Evolutionary conservation across 116 monocot species (phyloP).

Genomic region (Papilionanthe hybrid): DNA sequence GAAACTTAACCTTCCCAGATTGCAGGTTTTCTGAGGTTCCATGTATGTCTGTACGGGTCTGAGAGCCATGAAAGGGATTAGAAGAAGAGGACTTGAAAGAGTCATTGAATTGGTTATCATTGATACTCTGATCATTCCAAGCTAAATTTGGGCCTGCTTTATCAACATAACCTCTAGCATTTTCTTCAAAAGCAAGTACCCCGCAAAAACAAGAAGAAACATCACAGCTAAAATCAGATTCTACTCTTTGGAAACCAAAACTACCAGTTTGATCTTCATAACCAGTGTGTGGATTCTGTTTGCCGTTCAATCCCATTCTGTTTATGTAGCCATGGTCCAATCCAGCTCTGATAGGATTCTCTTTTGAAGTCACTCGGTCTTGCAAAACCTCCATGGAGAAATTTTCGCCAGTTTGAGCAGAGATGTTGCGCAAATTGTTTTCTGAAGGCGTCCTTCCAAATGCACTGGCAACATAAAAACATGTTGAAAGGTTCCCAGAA

Average conservation of each 20-base stretch:
- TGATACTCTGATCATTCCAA: constrained; percentile 13
- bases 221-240: constrained; percentile 33
- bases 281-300: constrained; percentile 16
- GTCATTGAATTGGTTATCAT: constrained; percentile 19
- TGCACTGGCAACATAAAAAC: constrained; percentile 1
- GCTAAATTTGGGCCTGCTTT: neutral
- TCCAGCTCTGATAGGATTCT: constrained; percentile 7
- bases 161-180: neutral
- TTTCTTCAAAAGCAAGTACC: no score
- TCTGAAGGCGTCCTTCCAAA: constrained; percentile 15
- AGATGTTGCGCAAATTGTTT: constrained; percentile 32
- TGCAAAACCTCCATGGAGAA: constrained; percentile 61
- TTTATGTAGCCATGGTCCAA: constrained; percentile 16
- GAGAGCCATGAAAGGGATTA: constrained; percentile 14
- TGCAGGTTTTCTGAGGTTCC: constrained; percentile 27
- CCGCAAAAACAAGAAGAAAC: constrained; percentile 17
- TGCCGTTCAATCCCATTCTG: constrained; percentile 15
- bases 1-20: constrained; percentile 61
- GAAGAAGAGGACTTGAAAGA: constrained; percentile 8
- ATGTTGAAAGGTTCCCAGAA: constrained; percentile 21
- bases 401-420: constrained; percentile 72
- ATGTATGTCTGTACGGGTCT: constrained; percentile 11
- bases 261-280: constrained; percentile 33
- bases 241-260: constrained; percentile 31
- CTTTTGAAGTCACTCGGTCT: constrained; percentile 31